A percentile compares a stretch with the other conserved stretches of the same genome.
Conservation (phyloP, 2,329 filamentous ascomycete species). For the Fusarium citri region DNA sequence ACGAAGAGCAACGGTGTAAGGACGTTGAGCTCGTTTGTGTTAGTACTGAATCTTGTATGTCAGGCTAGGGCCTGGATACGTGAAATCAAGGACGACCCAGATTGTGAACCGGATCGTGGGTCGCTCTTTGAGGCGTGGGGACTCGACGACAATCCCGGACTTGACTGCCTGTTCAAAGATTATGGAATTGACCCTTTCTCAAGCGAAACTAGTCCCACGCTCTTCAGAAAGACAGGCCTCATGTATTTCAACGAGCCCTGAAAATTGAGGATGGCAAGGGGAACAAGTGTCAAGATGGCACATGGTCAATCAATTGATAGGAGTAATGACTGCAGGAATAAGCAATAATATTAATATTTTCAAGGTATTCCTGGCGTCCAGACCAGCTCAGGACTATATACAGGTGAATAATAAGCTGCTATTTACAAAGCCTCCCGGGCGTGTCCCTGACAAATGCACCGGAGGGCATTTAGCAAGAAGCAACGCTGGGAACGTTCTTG, state of each 20-base stretch:
- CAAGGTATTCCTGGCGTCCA: not conserved
- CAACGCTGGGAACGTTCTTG: slow-evolving; percentile 46
- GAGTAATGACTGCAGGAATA: not conserved
- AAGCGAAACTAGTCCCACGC: no score
- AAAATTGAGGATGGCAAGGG: fast-evolving
- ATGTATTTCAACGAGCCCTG: no score
- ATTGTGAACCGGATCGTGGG: no score
- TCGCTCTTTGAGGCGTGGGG: not conserved
- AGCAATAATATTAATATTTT: not conserved
- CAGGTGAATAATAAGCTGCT: not conserved
- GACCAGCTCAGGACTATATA: not conserved
- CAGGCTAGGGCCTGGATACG: not conserved
- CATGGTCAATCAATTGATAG: not conserved
- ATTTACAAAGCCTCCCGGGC: not conserved
- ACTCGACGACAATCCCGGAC: not conserved
- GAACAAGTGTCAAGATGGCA: not conserved
- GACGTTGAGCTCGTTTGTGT: not conserved
- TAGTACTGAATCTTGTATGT: not conserved
- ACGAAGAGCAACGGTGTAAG: not conserved
- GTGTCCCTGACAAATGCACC: not conserved
- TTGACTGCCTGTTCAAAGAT: not conserved
- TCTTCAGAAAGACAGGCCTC: no score
- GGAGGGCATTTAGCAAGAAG: slow-evolving; percentile 19
- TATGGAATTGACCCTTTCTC: not conserved
- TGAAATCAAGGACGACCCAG: no score